Evolutionary conservation across 2,329 filamentous ascomycete species (phyloP).

Genomic region (Aspergillus japonicus): DNA sequence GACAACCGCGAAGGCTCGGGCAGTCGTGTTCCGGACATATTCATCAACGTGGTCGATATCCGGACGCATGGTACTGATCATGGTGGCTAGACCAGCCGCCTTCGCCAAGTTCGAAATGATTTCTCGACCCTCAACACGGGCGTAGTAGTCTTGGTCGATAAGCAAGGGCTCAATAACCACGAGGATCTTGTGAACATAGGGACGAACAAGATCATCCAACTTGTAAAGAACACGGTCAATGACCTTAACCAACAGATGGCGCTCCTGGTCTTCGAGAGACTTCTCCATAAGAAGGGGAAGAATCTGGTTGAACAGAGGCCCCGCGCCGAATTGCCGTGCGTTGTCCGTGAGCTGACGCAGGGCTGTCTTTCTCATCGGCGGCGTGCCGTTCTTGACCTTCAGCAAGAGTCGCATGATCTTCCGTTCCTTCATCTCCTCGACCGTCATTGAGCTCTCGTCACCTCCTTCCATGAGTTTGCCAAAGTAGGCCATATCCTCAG

Average conservation of each 20-base stretch:
- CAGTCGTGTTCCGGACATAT: conserved; percentile 97
- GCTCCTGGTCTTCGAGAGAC: conserved; percentile 94
- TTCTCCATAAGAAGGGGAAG: conserved; percentile 97
- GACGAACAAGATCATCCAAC: conserved; percentile 90
- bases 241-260: conserved; percentile 96
- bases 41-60: conserved; percentile 99
- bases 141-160: conserved; percentile 99
- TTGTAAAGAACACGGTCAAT: conserved; percentile 99
- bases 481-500: conserved; percentile 98
- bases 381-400: conserved; percentile 99
- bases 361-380: conserved; percentile 97
- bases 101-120: conserved; percentile 98
- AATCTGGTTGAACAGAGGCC: conserved; percentile 94
- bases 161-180: conserved; percentile 98
- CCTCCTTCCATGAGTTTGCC: conserved; percentile 93
- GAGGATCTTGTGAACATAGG: conserved; percentile 96
- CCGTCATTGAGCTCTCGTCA: conserved; percentile 85
- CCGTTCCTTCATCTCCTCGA: conserved; percentile 94
- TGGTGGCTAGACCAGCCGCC: conserved; percentile 91
- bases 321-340: conserved; percentile 90
- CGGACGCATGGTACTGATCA: conserved; percentile 99
- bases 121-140: conserved; percentile 93
- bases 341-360: conserved; percentile 97
- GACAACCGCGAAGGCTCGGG: conserved; percentile 93
- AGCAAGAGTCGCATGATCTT: conserved; percentile 97